Evolutionary conservation across 208 protist genomes (phyloP).

Genomic region (Leishmania martiniquensis): DNA sequence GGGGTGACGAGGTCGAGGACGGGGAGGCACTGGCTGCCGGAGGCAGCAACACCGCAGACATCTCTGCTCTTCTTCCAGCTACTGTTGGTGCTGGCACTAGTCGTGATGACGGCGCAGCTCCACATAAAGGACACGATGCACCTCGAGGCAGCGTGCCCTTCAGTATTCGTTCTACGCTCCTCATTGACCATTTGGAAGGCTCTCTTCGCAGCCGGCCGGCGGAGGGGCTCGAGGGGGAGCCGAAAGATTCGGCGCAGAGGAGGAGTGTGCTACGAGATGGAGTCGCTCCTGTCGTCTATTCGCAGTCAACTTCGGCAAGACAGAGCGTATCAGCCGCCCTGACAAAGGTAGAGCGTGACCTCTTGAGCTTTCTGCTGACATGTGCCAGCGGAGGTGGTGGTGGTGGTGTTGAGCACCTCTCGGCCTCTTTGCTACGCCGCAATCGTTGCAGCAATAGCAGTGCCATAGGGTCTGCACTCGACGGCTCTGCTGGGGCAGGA

Average conservation of each 20-base stretch:
- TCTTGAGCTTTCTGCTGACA: conserved; percentile 26
- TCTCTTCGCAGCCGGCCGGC: not conserved
- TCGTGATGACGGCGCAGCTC: not conserved
- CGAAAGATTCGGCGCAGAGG: not conserved
- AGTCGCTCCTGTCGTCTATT: not conserved
- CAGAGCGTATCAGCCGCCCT: not conserved
- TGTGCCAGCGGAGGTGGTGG: conserved; percentile 14
- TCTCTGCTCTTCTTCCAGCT: not conserved
- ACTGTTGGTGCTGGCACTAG: not conserved
- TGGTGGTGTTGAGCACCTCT: not conserved
- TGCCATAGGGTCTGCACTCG: not conserved
- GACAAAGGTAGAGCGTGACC: conserved; percentile 18
- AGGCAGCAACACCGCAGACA: not conserved
- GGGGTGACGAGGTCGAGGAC: not conserved
- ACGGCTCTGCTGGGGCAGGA: not conserved
- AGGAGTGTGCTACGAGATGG: not conserved
- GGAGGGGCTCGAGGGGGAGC: not conserved
- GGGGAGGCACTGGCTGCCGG: not conserved
- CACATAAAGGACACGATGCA: not conserved
- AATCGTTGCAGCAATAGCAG: not conserved
- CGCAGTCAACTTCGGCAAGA: not conserved
- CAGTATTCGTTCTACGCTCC: not conserved
- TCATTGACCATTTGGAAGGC: not conserved
- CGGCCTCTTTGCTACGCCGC: not conserved
- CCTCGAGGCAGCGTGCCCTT: not conserved